Evolutionary conservation across 345 rosid species (phyloP), one percentile per base, ranked within the genome.

Genomic region (Arabis alpina): DNA sequence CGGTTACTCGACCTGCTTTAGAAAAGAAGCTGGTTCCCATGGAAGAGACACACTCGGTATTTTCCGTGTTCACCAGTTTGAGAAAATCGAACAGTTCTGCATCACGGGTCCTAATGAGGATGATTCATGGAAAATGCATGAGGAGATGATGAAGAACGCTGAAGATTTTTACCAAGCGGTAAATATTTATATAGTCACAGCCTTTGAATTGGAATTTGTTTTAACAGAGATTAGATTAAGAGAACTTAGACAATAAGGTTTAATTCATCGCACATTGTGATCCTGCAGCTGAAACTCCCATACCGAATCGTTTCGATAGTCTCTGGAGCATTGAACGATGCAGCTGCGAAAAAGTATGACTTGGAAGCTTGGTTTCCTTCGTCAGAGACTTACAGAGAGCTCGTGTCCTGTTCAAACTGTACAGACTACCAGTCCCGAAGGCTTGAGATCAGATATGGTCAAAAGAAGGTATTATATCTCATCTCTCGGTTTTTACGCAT

Each of bases 11-110:
- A 68, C 98, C 14, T 94, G 98, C 79, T 94, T 91, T 77, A 94
- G 98, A 37, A 94, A 91, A 75, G 99, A 94, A 82, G 99, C 99
- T 71, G 98, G 98, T 74, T 80, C 98, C 15, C 98, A 94, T 56
- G 99, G 99, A 60, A 91, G 95, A 66, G 98, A 94, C 62, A 89
- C 96, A 27, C 80, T 94, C 62, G 99, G 98, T 68, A 91, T 94
- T 66, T 94, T 94, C 82, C 86, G 99, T 52, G 98, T 94, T 80
- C 98, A 94, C 80, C 99, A 94, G 72, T 91, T 94, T 82, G 99
- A 94, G 87, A 94, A 94, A 69, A 84, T 94, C 47, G 99, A 94
- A 77, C 99, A 91, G 77, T 91, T 94, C 54, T 94, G 98, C 82
- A 54, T 91, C 58, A 91, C 99, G 23, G 71, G 90, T 73, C 99